A percentile compares a stretch with the other conserved stretches of the same genome.
phyloP scores from a whole-genome alignment of 768 basidiomycete species.

The Trametopsis cervina region DNA sequence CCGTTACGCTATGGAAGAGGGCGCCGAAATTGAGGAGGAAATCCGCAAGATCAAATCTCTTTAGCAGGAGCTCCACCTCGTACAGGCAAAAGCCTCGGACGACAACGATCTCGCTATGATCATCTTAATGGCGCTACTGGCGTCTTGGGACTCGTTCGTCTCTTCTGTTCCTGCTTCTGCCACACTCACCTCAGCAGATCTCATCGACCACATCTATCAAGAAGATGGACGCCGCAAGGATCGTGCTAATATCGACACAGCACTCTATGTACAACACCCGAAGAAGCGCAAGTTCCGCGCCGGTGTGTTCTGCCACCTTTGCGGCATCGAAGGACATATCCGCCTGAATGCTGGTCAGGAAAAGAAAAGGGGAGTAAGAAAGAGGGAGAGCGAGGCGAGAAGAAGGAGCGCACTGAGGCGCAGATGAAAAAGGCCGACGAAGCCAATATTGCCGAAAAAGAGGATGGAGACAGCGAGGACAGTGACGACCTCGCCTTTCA shows the following conservation, averaged over 20 bases:
- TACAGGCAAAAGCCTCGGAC: neutral
- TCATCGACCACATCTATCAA: neutral
- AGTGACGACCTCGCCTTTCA: too few species aligned
- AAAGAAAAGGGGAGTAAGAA: neutral
- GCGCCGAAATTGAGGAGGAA: neutral
- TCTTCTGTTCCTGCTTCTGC: neutral
- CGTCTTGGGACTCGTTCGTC: neutral
- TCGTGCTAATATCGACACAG: neutral
- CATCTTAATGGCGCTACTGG: neutral
- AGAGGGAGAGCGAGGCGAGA: neutral
- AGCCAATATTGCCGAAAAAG: neutral
- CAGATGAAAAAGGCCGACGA: neutral
- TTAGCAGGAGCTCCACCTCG: neutral
- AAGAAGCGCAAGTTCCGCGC: neutral
- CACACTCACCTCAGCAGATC: neutral
- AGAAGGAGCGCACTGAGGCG: neutral
- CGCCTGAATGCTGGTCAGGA: constrained; percentile 8
- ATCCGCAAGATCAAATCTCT: neutral
- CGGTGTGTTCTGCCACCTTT: constrained; percentile 5
- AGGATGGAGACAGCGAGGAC: too few species aligned
- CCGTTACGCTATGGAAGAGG: neutral
- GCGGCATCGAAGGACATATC: constrained; percentile 7
- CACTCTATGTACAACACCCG: neutral
- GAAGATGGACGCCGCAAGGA: neutral
- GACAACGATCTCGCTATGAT: neutral